Percentiles rank a stretch among this genome's conserved stretches.
These are phyloP conservation scores for Mucor circinelloides DNA, from an alignment of 371 early-diverging fungal species.

Conservation along the genomic window DNA sequence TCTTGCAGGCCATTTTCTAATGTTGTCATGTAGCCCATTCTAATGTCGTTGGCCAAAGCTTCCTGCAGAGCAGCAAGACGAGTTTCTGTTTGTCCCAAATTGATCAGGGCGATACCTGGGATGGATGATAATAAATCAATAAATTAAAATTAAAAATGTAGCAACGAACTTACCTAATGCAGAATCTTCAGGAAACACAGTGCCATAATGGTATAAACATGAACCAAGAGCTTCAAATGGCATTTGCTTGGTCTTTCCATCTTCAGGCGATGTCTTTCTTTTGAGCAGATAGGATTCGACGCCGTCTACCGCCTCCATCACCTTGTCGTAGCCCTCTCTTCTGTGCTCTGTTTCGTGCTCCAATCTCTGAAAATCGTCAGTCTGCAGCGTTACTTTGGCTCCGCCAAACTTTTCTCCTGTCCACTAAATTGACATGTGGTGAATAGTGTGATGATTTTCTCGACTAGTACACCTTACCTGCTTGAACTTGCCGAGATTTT, in stretches of 20 bases:
- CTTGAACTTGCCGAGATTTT: conserved; percentile 72
- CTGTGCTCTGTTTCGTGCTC: conserved; percentile 38
- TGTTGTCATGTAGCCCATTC: conserved; percentile 48
- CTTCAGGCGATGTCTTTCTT: conserved; percentile 61
- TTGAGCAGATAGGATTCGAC: conserved; percentile 44
- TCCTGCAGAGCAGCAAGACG: conserved; percentile 63
- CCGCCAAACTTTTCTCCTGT: conserved; percentile 52
- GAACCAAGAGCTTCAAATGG: conserved; percentile 67
- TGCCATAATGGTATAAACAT: conserved; percentile 62
- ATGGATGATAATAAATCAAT: not conserved
- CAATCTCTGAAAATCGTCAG: conserved; percentile 48
- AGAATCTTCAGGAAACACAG: conserved; percentile 59
- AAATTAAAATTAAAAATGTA: not conserved
- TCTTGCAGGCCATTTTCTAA: conserved; percentile 54
- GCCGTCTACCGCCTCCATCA: conserved; percentile 32
- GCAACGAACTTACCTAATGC: conserved; percentile 49
- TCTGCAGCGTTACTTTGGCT: conserved; percentile 47
- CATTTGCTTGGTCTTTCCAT: conserved; percentile 55
- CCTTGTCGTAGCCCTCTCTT: conserved; percentile 39
- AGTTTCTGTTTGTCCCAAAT: conserved; percentile 68
- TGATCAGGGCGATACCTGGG: conserved; percentile 52
- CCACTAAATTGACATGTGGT: conserved; percentile 39
- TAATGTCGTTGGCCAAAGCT: conserved; percentile 51
- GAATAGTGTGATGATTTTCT: not conserved
- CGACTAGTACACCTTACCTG: conserved; percentile 48